These are phyloP conservation scores for Umbellularia californica DNA, from an alignment of 164 flowering plant genomes.

Conservation along the genomic window DNA sequence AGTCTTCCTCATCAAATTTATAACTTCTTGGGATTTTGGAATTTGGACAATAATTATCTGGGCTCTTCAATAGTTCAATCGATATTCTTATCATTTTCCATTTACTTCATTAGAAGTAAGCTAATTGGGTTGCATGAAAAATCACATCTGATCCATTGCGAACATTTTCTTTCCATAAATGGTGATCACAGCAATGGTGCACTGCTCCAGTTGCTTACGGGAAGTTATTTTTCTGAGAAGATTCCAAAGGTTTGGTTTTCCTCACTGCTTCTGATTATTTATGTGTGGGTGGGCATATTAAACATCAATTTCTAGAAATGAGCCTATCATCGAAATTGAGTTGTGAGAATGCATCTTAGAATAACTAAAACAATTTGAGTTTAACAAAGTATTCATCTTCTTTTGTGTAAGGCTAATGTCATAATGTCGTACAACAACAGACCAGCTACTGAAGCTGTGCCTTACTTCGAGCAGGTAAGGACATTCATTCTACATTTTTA, in stretches of 20 bases:
- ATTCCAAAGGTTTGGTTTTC: constrained; percentile 72
- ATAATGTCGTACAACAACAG: constrained; percentile 91
- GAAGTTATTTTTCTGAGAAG: constrained; percentile 78
- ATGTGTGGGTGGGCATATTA: not conserved
- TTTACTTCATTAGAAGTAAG: not conserved
- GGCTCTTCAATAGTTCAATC: not conserved
- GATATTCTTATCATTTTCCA: not conserved
- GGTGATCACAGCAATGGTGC: constrained; percentile 78
- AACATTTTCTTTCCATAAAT: not conserved
- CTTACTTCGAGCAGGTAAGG: constrained; percentile 92
- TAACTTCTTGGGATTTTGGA: not conserved
- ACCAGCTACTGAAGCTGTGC: constrained; percentile 95
- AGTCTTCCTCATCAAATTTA: not conserved
- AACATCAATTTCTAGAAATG: not conserved
- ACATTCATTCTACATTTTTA: not conserved
- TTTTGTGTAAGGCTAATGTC: constrained; percentile 80
- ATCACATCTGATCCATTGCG: not conserved
- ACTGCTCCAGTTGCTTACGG: constrained; percentile 74
- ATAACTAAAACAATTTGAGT: constrained; percentile 22
- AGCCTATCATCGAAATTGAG: not conserved
- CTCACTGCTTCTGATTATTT: constrained; percentile 10
- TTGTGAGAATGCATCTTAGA: constrained; percentile 17
- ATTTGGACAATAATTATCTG: not conserved
- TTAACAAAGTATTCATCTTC: constrained; percentile 30
- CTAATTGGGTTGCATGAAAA: not conserved